Evolutionary conservation across 2,329 filamentous ascomycete species (phyloP), one percentile per base, ranked within the genome.

Genomic region (Aspergillus candidus): DNA sequence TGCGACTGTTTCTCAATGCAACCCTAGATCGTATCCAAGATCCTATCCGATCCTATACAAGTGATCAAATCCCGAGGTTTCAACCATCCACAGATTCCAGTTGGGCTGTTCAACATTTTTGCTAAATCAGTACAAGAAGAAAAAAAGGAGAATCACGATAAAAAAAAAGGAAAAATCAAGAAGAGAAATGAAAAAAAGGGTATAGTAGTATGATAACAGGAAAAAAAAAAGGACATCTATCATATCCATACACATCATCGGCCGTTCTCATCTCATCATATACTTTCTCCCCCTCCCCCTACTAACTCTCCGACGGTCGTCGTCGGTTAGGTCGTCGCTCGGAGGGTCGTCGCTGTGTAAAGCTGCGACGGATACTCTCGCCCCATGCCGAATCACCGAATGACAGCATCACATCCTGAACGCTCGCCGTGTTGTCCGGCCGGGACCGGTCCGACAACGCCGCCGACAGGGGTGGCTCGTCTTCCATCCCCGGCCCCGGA

Each of bases 341-440:
- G 44, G 35, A 60, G 58, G 32, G 70, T 65, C 78, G 72, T 57
- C 74, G 74, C 58, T 74, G 77, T 41, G 89, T 95, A 55, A 93
- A 88, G 69, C 88, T 94, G 50, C 88, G 78, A 51, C 89, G 77
- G 52, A 96, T 89, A 72, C 87, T 94, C 69, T 94, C 88, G 40
- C 91, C 87, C 91, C 91, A 97, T 12, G 86, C 84, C 13, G 88
- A 93, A 59, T 91, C 86, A 58, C 93, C 88, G 43, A 97, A 76
- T 61, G 93, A 86, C 54, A 89, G 82, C 64, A 90, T 80, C 54
- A 94, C 86, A 57, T 89, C 84, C 38, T 83, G 79, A 39, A 84
- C 82, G 58, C 81, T 88, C 45, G 90, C 83, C 4, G 76, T 74
- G 64, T 84, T 89, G 43, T 78, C 80, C 17, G 82, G 78, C 35